Percentiles rank a stretch among this genome's conserved stretches.
Conservation (phyloP, 352 stramenopile species). For the Achlya hypogyna region DNA sequence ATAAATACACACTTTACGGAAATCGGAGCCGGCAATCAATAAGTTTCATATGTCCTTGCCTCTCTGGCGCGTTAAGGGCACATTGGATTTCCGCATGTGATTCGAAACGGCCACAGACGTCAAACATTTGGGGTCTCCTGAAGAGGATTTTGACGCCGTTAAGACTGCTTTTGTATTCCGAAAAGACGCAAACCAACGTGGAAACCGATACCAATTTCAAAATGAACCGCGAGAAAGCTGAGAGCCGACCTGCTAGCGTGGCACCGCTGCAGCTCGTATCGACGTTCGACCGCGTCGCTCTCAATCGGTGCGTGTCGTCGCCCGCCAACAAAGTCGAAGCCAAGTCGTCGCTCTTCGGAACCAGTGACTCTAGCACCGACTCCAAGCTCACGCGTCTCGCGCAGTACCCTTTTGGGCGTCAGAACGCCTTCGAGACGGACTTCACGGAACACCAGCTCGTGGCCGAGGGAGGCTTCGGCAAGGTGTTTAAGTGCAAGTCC, state of each 20-base stretch:
- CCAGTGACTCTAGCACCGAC: background rate
- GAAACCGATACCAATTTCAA: no score
- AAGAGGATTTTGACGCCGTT: no score
- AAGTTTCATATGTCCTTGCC: background rate
- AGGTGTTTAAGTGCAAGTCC: constrained; percentile 71
- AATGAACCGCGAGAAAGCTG: background rate
- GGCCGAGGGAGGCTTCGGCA: constrained; percentile 62
- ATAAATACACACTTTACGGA: no score
- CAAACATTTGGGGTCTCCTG: no score
- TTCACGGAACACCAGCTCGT: constrained; percentile 60
- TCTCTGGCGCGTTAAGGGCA: background rate
- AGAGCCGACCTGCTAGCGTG: constrained; percentile 19
- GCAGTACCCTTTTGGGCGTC: constrained; percentile 40
- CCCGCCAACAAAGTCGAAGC: constrained; percentile 24
- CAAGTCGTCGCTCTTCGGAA: constrained; percentile 7
- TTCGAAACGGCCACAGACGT: no score
- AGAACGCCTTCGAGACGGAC: constrained; percentile 72
- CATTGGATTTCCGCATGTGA: no score
- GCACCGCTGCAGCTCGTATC: constrained; percentile 19
- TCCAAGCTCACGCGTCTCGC: background rate
- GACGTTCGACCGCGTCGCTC: constrained; percentile 27
- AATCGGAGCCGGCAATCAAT: background rate
- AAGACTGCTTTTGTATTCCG: background rate
- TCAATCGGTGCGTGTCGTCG: constrained; percentile 50
- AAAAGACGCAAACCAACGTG: no score